Percentiles rank a stretch among this genome's conserved stretches.
Conservation (phyloP, 176 grass and related monocot species). For the Tillandsia fasciculata region DNA sequence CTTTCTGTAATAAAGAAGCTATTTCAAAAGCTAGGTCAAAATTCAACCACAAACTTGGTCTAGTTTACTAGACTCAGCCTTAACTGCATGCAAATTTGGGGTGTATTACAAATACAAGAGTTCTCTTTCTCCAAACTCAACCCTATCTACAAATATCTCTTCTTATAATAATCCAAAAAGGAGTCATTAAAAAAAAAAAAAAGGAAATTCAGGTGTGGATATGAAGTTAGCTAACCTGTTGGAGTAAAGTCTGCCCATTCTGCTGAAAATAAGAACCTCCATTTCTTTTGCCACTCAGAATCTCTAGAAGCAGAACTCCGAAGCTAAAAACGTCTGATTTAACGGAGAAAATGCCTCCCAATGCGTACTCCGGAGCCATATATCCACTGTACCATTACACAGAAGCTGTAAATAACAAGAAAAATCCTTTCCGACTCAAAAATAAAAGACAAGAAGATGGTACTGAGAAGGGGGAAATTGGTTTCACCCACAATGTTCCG, state of each 20-base stretch:
- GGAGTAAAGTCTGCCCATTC: slow-evolving; percentile 50
- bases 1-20: no score
- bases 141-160: no score
- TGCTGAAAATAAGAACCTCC: slow-evolving; percentile 47
- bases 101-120: no score
- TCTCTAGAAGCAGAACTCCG: slow-evolving; percentile 78
- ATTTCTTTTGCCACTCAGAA: slow-evolving; percentile 75
- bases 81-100: no score
- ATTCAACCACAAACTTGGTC: no score
- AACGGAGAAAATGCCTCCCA: slow-evolving; percentile 74
- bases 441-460: neutral
- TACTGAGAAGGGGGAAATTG: neutral
- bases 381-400: slow-evolving; percentile 45
- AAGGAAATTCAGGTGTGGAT: no score
- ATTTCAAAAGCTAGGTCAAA: no score
- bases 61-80: no score
- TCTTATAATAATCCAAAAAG: no score
- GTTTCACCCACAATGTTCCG: slow-evolving; percentile 58
- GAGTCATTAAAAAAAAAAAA: no score
- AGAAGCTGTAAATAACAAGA: neutral
- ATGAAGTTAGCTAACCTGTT: slow-evolving; percentile 31
- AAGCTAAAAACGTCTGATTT: slow-evolving; percentile 94
- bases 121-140: no score
- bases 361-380: slow-evolving; percentile 77
- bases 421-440: neutral